A percentile compares a stretch with the other conserved stretches of the same genome.
Evolutionary conservation across 306 rosid species (phyloP).

Genomic region (Medicago arabica): DNA sequence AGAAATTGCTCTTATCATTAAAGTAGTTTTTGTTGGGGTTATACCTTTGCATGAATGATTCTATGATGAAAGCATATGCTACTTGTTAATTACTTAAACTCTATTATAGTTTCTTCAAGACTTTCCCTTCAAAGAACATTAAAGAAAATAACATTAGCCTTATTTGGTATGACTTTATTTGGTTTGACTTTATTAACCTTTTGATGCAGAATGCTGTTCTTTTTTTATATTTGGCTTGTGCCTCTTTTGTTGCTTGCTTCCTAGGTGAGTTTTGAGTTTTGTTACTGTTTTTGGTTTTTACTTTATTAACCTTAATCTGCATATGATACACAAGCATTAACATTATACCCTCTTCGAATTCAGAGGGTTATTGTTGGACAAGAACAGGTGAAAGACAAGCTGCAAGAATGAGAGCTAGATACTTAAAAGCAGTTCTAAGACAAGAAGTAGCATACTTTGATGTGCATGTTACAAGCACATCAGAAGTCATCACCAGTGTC

Average conservation of each 20-base stretch:
- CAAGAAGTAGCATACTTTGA: conserved; percentile 96
- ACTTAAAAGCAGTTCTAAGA: conserved; percentile 79
- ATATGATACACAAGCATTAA: neutral
- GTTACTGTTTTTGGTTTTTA: neutral
- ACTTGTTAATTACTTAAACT: too few relatives aligned
- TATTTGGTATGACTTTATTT: conserved; percentile 39
- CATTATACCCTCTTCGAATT: neutral
- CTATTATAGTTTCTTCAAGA: too few relatives aligned
- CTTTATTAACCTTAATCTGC: neutral
- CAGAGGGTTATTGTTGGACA: conserved; percentile 98
- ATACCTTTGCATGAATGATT: neutral
- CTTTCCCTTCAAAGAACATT: neutral
- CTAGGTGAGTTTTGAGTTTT: conserved; percentile 64
- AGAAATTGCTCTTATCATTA: too few relatives aligned
- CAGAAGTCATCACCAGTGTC: conserved; percentile 87
- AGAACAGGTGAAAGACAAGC: conserved; percentile 96
- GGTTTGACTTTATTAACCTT: conserved; percentile 42
- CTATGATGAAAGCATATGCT: too few relatives aligned
- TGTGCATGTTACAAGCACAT: conserved; percentile 85
- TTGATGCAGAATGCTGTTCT: conserved; percentile 78
- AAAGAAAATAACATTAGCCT: neutral
- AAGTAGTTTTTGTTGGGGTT: too few relatives aligned
- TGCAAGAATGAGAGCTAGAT: conserved; percentile 84
- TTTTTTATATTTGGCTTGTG: conserved; percentile 71
- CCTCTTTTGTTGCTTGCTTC: conserved; percentile 72